These are phyloP conservation scores for Pseudopithomyces chartarum DNA, from an alignment of 2,329 filamentous ascomycete species.

Conservation along the genomic window DNA sequence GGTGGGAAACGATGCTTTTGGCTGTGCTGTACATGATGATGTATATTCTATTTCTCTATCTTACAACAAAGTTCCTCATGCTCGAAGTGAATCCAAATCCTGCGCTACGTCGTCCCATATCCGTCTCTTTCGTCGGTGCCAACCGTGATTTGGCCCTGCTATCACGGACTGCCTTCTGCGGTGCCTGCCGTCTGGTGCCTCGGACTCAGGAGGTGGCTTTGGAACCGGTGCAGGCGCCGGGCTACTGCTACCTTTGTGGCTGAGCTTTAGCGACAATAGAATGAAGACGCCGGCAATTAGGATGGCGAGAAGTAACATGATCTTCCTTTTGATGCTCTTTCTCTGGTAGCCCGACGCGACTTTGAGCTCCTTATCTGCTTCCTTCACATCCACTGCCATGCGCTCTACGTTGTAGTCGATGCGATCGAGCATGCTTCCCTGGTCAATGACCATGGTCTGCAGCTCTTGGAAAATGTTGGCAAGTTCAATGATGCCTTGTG, in stretches of 20 bases:
- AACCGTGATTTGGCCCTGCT: constrained; percentile 30
- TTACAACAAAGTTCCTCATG: constrained; percentile 10
- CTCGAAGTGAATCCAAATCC: constrained; percentile 16
- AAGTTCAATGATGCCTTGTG: constrained; percentile 95
- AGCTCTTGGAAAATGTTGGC: constrained; percentile 96
- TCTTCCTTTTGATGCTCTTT: constrained; percentile 86
- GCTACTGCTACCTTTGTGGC: constrained; percentile 39
- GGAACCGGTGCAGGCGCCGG: constrained; percentile 24
- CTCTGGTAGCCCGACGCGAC: constrained; percentile 88
- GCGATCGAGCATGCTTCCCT: constrained; percentile 57
- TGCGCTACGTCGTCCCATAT: constrained; percentile 30
- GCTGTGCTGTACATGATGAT: no score
- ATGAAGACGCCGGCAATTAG: constrained; percentile 84
- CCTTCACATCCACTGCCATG: constrained; percentile 92
- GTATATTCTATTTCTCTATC: constrained; percentile 18
- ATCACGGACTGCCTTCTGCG: constrained; percentile 21
- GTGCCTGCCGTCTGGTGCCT: constrained; percentile 2
- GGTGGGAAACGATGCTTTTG: no score
- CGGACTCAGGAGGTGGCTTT: constrained; percentile 26
- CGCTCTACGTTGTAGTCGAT: constrained; percentile 88
- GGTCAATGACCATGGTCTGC: constrained; percentile 78
- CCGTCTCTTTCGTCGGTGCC: constrained; percentile 43
- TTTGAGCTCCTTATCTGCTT: constrained; percentile 87
- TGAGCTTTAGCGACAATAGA: constrained; percentile 84
- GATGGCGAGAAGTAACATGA: constrained; percentile 85